Evolutionary conservation across 768 basidiomycete species (phyloP).

Genomic region (Cubamyces sp.): DNA sequence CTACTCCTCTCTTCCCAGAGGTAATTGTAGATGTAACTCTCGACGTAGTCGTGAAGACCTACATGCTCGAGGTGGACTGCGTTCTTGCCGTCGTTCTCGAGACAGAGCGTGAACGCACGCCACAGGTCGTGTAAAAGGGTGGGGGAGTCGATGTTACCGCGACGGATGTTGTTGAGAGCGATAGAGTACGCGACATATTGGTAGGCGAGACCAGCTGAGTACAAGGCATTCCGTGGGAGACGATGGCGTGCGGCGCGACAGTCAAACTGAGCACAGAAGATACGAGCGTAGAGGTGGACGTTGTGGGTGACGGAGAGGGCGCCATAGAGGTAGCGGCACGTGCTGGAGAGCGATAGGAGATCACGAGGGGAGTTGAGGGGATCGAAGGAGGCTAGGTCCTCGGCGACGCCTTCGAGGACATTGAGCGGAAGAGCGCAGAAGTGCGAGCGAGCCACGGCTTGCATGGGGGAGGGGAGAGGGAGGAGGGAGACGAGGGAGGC

Average conservation of each 20-base stretch:
- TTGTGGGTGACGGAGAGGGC: conserved; percentile 39
- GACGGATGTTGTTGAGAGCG: conserved; percentile 37
- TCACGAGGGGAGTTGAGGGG: conserved; percentile 52
- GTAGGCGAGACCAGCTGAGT: conserved; percentile 39
- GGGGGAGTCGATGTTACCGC: conserved; percentile 35
- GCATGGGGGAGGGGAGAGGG: neutral
- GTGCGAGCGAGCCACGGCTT: neutral
- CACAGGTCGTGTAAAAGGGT: conserved; percentile 46
- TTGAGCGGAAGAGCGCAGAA: conserved; percentile 43
- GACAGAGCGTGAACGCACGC: conserved; percentile 54
- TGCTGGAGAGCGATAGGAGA: conserved; percentile 52
- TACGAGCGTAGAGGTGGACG: conserved; percentile 52
- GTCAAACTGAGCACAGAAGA: conserved; percentile 66
- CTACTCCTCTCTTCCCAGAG: conserved; percentile 46
- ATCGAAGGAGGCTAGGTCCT: conserved; percentile 46
- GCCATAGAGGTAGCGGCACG: conserved; percentile 45
- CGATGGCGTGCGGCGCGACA: conserved; percentile 53
- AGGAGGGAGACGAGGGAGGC: neutral
- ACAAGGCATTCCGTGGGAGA: conserved; percentile 44
- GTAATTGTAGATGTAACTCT: conserved; percentile 46
- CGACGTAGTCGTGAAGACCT: conserved; percentile 50
- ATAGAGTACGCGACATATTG: conserved; percentile 46
- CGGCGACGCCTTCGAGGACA: conserved; percentile 54
- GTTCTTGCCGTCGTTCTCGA: conserved; percentile 73
- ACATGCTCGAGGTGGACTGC: conserved; percentile 51